Base-by-base conservation (phyloP, 2,329 filamentous ascomycete genomes). In the Blumeriella jaapii region DNA sequence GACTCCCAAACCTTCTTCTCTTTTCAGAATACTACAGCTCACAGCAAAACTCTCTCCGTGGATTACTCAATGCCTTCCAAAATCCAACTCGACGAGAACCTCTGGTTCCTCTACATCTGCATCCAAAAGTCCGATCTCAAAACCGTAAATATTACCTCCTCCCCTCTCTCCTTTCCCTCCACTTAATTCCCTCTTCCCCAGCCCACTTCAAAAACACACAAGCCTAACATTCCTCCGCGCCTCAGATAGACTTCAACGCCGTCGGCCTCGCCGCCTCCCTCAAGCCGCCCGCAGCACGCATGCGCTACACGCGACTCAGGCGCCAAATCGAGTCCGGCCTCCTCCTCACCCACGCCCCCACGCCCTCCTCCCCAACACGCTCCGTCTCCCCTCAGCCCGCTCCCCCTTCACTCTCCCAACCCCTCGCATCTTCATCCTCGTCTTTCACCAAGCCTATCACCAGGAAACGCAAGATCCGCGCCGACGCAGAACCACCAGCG, bases 21-120 rank as follows among this genome's bases (percentile, higher is more conserved):
- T 24, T 3, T 24, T 24, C 9, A 24, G 22, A 9, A 24, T n/a
- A n/a, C n/a, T n/a, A n/a, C 22, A 24, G 7, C 22, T 24, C 22
- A 24, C 22, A 15, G 19, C 23, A 18, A 17, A 12, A 16, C n/a
- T n/a, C n/a, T n/a, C n/a, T n/a, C n/a, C n/a, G n/a, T n/a, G n/a
- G n/a, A n/a, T n/a, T n/a, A n/a, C n/a, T n/a, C n/a, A n/a, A 61
- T 62, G 60, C 54, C 58, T 31, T 55, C 56, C 11, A 59, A 58
- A 38, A 53, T 56, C 14, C 55, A 58, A 39, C 46, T 57, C 3
- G 58, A 62, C 29, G 56, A 58, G 33, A 59, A 56, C 38, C 46
- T 61, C 17, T 52, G 54, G 46, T 64, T 65, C 40, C 52, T 65
- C 16, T 63, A 60, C 45, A 50, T 57, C 18, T 64, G 59, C 42